Evolutionary conservation across 208 protist species (phyloP), one percentile per base, ranked within the genome.

Genomic region (Acanthamoeba royreba): DNA sequence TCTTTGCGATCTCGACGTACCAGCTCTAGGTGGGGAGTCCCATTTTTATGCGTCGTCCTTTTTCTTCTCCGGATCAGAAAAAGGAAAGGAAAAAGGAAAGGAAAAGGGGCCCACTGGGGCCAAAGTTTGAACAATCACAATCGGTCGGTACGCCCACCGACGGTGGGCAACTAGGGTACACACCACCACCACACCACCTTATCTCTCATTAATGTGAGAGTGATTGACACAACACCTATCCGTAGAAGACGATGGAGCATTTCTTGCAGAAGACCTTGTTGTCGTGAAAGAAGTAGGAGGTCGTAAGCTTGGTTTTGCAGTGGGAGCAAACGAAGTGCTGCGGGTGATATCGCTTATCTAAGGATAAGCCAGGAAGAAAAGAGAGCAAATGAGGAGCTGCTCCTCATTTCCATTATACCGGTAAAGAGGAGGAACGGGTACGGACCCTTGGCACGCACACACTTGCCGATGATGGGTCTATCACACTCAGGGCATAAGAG

Each of bases 221-320:
- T n/a, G n/a, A n/a, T n/a, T n/a, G n/a, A n/a, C n/a, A n/a, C n/a
- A n/a, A n/a, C n/a, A n/a, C n/a, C n/a, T 35, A 83, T 1, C 72
- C 72, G 72, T 83, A 83, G 43, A 83, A 83, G 38, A 83, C 43
- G 72, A 83, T 83, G 72, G 42, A 53, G 83, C 83, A 90, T 5
- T 63, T 90, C 83, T 90, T 90, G 83, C 83, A 90, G 28, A 47
- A 90, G 35, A 90, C 5, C 46, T 90, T 90, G 83, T 90, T 90
- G 53, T 90, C 83, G 83, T 90, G 83, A 35, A 66, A 90, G 46
- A 47, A 90, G 52, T 90, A 90, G 43, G 43, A 1, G 31, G 53
- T 90, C 19, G 83, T 90, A 13, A 90, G 52, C 83, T 90, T 90
- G 35, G 28, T 55, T 49, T 90, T 90, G 83, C 83, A 90, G 31